A percentile compares a stretch with the other conserved stretches of the same genome.
Conservation (phyloP, 306 rosid species). For the Pterocarpus santalinus region DNA sequence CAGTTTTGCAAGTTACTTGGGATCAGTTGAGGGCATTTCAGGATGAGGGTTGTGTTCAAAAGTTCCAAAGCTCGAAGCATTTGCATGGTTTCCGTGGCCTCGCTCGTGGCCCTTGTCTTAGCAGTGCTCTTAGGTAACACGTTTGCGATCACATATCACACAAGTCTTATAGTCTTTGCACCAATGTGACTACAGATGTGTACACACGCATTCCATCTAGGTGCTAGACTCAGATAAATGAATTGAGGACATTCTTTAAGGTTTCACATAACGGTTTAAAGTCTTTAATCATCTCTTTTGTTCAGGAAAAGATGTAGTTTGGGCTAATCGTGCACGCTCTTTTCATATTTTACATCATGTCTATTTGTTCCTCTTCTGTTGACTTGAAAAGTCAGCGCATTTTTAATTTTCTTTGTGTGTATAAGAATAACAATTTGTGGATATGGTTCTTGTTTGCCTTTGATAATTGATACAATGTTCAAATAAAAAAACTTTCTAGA, state of each 20-base stretch:
- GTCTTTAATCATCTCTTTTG: not conserved
- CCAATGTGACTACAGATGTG: not conserved
- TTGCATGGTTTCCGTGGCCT: constrained; percentile 38
- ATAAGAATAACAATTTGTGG: not conserved
- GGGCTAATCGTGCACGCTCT: not conserved
- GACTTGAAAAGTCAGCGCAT: not conserved
- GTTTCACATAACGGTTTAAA: not conserved
- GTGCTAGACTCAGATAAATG: not conserved
- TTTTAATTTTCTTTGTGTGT: not conserved
- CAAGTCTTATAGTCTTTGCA: not conserved
- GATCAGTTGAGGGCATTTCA: constrained; percentile 32
- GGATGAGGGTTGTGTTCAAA: constrained; percentile 38
- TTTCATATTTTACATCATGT: not conserved
- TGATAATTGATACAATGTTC: not conserved
- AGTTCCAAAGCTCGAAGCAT: constrained; percentile 20
- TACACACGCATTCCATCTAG: not conserved
- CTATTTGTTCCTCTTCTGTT: not conserved
- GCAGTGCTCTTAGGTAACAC: constrained; percentile 50
- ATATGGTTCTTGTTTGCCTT: not conserved
- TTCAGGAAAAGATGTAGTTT: not conserved
- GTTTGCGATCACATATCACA: not conserved
- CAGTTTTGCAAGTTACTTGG: constrained; percentile 12
- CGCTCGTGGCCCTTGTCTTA: constrained; percentile 29
- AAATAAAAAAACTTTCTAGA: not conserved
- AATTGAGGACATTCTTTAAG: not conserved